Conservation (phyloP, 306 rosid genomes). For the Mimosa bimucronata region DNA sequence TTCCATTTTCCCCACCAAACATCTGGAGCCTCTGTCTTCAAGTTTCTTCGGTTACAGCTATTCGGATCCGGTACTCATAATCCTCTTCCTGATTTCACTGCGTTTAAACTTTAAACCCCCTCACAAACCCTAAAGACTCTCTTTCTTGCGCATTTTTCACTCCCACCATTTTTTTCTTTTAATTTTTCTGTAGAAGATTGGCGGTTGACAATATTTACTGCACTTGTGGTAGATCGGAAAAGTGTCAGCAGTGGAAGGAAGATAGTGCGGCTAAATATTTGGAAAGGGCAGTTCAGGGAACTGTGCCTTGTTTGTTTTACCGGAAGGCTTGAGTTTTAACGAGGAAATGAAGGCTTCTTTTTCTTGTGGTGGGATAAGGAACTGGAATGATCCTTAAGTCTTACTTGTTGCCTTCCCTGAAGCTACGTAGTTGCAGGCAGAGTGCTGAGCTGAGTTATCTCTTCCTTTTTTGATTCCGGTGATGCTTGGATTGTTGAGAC, state of each 20-base stretch:
- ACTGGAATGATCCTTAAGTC: background rate
- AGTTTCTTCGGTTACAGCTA: background rate
- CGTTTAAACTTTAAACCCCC: background rate
- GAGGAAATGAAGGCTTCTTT: background rate
- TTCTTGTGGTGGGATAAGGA: background rate
- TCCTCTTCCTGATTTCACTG: background rate
- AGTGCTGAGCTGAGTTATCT: background rate
- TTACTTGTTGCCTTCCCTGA: background rate
- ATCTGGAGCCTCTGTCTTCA: background rate
- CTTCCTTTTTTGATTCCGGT: background rate
- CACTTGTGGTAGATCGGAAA: background rate
- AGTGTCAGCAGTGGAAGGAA: background rate
- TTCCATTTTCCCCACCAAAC: slow-evolving; percentile 1
- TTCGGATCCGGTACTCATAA: slow-evolving; percentile 9
- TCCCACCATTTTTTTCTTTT: background rate
- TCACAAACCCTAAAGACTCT: slow-evolving; percentile 14
- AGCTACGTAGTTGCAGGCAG: background rate
- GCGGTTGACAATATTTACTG: background rate
- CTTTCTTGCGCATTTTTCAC: slow-evolving; percentile 10
- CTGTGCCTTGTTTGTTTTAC: background rate
- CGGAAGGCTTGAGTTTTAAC: background rate
- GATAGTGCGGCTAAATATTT: slow-evolving; percentile 11
- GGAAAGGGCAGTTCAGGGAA: background rate
- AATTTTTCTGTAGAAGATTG: background rate
- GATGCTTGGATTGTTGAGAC: background rate